Evolutionary conservation across 805 yeast species (phyloP).

Genomic region (Priceomyces fermenticarens): DNA sequence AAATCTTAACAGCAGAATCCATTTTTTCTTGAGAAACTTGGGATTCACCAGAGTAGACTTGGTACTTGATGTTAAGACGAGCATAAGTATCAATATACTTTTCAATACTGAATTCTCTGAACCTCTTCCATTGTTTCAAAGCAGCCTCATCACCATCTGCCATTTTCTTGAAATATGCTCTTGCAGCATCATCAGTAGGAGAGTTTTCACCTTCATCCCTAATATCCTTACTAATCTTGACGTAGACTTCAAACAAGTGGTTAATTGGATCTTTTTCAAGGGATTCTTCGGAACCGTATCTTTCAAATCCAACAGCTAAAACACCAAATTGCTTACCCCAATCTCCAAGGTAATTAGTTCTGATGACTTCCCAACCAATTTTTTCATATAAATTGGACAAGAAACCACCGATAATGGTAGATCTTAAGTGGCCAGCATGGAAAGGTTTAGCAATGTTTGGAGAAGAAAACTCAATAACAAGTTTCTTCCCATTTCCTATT

Average conservation of each 20-base stretch:
- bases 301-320: conserved; percentile 86
- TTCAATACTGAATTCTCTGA: conserved; percentile 87
- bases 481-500: conserved; percentile 66
- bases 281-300: conserved; percentile 76
- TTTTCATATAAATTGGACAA: conserved; percentile 84
- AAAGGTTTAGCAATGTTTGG: conserved; percentile 99
- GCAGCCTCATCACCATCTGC: conserved; percentile 90
- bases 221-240: conserved; percentile 76
- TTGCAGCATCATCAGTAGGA: conserved; percentile 74
- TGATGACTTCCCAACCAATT: conserved; percentile 86
- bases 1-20: conserved; percentile 58
- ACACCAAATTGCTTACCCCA: conserved; percentile 99
- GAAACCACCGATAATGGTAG: conserved; percentile 97
- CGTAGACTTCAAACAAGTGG: conserved; percentile 94
- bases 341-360: conserved; percentile 96
- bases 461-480: conserved; percentile 87
- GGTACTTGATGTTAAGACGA: conserved; percentile 85
- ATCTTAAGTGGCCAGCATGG: conserved; percentile 98
- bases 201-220: conserved; percentile 55
- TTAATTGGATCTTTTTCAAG: conserved; percentile 80
- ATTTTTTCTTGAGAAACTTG: conserved; percentile 77
- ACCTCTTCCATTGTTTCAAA: conserved; percentile 73
- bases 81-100: conserved; percentile 86
- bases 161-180: conserved; percentile 84
- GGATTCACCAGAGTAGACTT: conserved; percentile 92